Base-by-base conservation (phyloP, 148 eudicot species). In the Vaccinium myrtillus region DNA sequence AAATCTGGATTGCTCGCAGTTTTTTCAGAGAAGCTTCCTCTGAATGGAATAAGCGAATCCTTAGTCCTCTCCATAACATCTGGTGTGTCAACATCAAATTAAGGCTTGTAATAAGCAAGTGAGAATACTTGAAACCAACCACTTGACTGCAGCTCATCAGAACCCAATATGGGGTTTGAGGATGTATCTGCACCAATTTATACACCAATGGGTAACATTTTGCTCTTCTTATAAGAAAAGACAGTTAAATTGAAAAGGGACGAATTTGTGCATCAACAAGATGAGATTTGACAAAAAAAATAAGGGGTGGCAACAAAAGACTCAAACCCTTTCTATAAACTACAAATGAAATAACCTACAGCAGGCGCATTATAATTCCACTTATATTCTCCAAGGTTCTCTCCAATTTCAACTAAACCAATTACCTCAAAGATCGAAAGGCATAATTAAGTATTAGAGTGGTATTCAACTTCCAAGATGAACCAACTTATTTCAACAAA, bases 51-150 rank as follows among this genome's bases (percentile, higher is more conserved):
- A 46, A 97, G 93, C 43, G 99, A 95, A 87, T 97, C 98, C 88
- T 92, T 95, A 75, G 95, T 94, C 83, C 99, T 95, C 88, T 93
- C 98, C 82, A 97, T 19, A 46, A 97, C 98, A 88, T 97, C 99
- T 79, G 98, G 91, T 19, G 99, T 93, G 89, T 97, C 99, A 87
- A 97, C 98, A 86, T 97, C 98, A 77, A 97, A 97, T 87, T 91
- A 97, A 49, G 95, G 99, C 86, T 90, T 91, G 88, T 95, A 95
- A 84, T 92, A 92, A 87, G 90, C 93, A 90, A 97, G 80, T 74
- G 94, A 86, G 79, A 97, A 95, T 74, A 87, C 78, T 49, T 87
- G 91, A 84, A 97, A 93, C 98, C 98, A 95, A 84, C 99, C 94
- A 88, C 92, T 83, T 85, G 93, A 81, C 87, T 93, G 94, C 61